Evolutionary conservation across 2,329 filamentous ascomycete genomes (phyloP), one percentile per base, ranked within the genome.

Genomic region (Paracoccidioides brasiliensis): DNA sequence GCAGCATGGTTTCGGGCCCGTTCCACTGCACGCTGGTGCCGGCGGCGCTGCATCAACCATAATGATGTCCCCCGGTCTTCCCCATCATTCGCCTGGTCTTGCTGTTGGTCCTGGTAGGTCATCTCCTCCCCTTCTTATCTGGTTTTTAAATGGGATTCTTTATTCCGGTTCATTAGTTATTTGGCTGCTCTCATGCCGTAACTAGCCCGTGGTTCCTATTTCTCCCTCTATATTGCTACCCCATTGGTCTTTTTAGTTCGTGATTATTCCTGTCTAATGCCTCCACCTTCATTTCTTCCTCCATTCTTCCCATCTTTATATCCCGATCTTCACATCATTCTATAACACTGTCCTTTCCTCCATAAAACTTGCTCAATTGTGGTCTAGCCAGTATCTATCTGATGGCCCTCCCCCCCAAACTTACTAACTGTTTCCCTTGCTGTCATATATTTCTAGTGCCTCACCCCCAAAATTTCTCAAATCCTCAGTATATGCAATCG

Each of bases 41-140:
- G 51, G 28, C 40, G 51, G 28, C 38, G 37, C 41, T 30, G n/a
- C 35, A 3, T 42, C 38, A 56, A 45, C 54, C 48, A 60, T 60
- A 54, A 61, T 61, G 58, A 58, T 58, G 53, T 56, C 58, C 35
- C 55, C 57, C 6, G 57, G 54, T 35, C 55, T 57, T 30, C 52
- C 56, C 49, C 58, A 56, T 58, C 54, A 58, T 54, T 51, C 49
- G 22, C 30, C 54, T 15, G 43, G 52, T 32, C 49, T 51, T n/a
- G 37, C 46, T 28, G 30, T 33, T 59, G 51, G 53, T 49, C 56
- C 56, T 38, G 33, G 59, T 60, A 60, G 38, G 59, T 59, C 43
- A 33, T 41, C 15, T 38, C 42, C 30, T 41, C 12, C 40, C 22
- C 12, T 15, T 45, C 30, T 33, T 42, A 35, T 33, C 32, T 43